Evolutionary conservation across 352 stramenopile species (phyloP), one percentile per base, ranked within the genome.

Genomic region (Globisporangium cystogenes): DNA sequence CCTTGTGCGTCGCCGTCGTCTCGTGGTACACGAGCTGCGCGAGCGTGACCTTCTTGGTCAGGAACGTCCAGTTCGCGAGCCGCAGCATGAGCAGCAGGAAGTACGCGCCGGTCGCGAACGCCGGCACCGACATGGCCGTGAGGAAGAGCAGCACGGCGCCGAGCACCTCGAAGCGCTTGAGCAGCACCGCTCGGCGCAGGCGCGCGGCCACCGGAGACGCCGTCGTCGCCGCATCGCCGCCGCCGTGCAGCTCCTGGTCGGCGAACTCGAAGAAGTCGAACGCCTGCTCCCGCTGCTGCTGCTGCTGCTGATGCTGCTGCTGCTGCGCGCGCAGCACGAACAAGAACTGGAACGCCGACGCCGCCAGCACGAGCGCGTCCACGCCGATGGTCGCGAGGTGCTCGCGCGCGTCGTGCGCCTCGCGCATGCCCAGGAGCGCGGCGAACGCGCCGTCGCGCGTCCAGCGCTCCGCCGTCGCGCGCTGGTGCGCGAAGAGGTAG

Each of bases 11-110:
- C 26, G 45, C 54, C 16, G 40, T 54, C 1, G 44, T 48, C 10
- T 62, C 48, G 20, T 36, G 23, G 14, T 68, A 41, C 54, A 75
- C 53, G 21, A 95, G 65, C 18, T 88, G 66, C 41, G 79, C 71
- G 1, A 91, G 48, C 3, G 68, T 78, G 50, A 93, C 70, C 35
- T 74, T 68, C 51, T 82, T 75, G 0, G 76, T 67, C 42, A 73
- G 80, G 31, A 87, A 71, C 14, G 82, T 91, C 70, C 82, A 93
- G 26, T 65, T 63, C n/a, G 87, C 51, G 23, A 95, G 65, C 3
- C 79, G 61, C 15, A 65, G 47, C 7, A 93, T 27, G 21, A 90
- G 29, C 14, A 87, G 51, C 8, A 90, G 7, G 41, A 89, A 95
- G 39, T 87, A 75, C 14, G 79, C 37, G 1, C 63, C 76, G 0